A percentile compares a stretch with the other conserved stretches of the same genome.
These are phyloP conservation scores for Glycyrrhiza uralensis DNA, from an alignment of 306 rosid species.

Conservation along the genomic window DNA sequence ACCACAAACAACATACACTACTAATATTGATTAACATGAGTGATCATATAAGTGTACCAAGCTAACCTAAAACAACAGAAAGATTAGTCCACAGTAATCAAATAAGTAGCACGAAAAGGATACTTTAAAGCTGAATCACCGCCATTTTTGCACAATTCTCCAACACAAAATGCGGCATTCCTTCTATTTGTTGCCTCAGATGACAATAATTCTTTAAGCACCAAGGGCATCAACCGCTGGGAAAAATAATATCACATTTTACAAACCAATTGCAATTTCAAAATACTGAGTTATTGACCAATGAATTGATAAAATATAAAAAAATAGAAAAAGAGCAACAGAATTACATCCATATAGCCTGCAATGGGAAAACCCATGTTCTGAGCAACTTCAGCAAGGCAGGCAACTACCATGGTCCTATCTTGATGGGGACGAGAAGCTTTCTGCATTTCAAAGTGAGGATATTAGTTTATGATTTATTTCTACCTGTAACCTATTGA, in stretches of 20 bases:
- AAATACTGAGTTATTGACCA: background rate
- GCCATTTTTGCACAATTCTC: slow-evolving; percentile 95
- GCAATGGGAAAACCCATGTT: slow-evolving; percentile 98
- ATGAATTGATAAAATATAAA: background rate
- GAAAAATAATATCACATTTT: slow-evolving; percentile 25
- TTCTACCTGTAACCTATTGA: slow-evolving; percentile 20
- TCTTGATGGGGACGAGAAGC: slow-evolving; percentile 86
- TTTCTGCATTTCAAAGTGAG: slow-evolving; percentile 61
- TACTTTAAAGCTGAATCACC: slow-evolving; percentile 81
- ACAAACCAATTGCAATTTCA: slow-evolving; percentile 23
- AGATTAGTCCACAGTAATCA: background rate
- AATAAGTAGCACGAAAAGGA: slow-evolving; percentile 39
- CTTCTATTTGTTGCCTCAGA: slow-evolving; percentile 92
- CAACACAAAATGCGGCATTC: slow-evolving; percentile 99
- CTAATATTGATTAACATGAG: background rate
- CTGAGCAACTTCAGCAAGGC: slow-evolving; percentile 99
- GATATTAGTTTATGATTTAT: slow-evolving; percentile 24
- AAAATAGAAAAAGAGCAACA: background rate
- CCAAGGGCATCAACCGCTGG: slow-evolving; percentile 90
- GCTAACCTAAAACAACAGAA: slow-evolving; percentile 7
- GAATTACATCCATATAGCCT: slow-evolving; percentile 73
- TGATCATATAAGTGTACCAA: background rate
- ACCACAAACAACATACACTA: slow-evolving; percentile 1
- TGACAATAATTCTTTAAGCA: slow-evolving; percentile 78
- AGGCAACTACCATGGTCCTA: slow-evolving; percentile 97